Base-by-base conservation (phyloP, 2,329 filamentous ascomycete species). In the Penicillium corylophilum region DNA sequence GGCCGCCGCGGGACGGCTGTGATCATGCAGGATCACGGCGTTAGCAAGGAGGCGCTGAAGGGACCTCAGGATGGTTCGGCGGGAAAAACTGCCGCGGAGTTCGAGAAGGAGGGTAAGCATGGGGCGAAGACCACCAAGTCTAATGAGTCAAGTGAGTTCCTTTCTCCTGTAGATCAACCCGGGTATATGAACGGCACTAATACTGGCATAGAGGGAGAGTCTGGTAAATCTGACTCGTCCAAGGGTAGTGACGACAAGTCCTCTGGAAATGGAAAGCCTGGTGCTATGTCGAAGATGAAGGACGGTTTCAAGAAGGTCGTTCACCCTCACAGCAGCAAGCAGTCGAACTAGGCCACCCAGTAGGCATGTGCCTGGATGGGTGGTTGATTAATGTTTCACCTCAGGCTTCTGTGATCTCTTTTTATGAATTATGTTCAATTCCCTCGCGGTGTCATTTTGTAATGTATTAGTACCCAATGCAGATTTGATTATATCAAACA, bases 1-100 rank as follows among this genome's bases (percentile, higher is more conserved):
- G 35, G 18, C 10, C 35, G 35, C 20, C 35, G 35, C 16, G 35
- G 35, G 9, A 38, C 35, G 18, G 20, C 39, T 26, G 39, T 16
- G 39, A 26, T 41, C 7, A 26, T 24, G 39, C 16, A 41, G 13
- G 20, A 46, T 26, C 12, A 44, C 4, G 45, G 55, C 0, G 64
- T 58, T 23, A 70, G 66, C 48, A 50, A 63, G 45, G 68, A 70
- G 29, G 65, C 68, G 1, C 57, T 70, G 16, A 49, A 59, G 44
- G 68, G 68, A 1, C 68, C 68, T 4, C 58, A 66, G 29, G 55
- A 28, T 28, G 26, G 56, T 28, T 57, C 61, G 5, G 46, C 60
- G 5, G 61, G 65, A 1, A 53, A 58, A 16, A 45, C 59, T 13
- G 62, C 64, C 10, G 62, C 65, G 35, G 60, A 65, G 8, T 68